phyloP scores from a whole-genome alignment of 202 grass and related monocot species.

The Saccharum hybrid region DNA sequence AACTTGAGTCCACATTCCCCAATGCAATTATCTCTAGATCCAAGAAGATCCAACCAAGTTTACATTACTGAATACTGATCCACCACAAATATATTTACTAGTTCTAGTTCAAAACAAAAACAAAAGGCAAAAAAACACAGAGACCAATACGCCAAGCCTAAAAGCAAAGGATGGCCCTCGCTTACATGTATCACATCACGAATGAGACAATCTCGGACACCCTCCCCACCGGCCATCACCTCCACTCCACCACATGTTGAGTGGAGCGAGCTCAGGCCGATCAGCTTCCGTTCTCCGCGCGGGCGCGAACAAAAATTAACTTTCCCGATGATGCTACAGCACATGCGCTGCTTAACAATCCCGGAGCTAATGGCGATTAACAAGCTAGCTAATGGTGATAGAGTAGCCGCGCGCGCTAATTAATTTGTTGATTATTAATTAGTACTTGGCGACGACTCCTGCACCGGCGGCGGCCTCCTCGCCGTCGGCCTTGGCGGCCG shows the following conservation, averaged over 20 bases:
- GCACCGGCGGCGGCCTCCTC: slow-evolving; percentile 30
- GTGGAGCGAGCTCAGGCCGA: slow-evolving; percentile 16
- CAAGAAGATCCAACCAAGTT: neutral
- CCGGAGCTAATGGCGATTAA: neutral
- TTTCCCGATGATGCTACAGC: slow-evolving; percentile 23
- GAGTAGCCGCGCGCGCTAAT: neutral
- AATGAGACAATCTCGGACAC: slow-evolving; percentile 59
- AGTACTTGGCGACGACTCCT: slow-evolving; percentile 47
- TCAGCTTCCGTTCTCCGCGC: slow-evolving; percentile 55
- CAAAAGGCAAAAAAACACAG: neutral
- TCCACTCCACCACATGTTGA: neutral
- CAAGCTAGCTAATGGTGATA: slow-evolving; percentile 1
- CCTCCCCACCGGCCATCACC: neutral
- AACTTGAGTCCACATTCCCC: neutral
- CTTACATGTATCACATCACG: slow-evolving; percentile 51
- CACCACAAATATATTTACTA: slow-evolving; percentile 40
- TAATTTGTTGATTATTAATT: neutral
- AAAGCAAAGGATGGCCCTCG: neutral
- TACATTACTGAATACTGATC: slow-evolving; percentile 10
- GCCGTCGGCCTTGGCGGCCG: slow-evolving; percentile 20
- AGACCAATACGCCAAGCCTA: slow-evolving; percentile 8
- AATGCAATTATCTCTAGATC: neutral
- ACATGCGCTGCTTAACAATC: neutral
- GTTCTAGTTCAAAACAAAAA: neutral
- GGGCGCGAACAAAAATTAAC: slow-evolving; percentile 63